Conservation (phyloP, 176 grass and related monocot genomes). For the Phyllostachys edulis region DNA sequence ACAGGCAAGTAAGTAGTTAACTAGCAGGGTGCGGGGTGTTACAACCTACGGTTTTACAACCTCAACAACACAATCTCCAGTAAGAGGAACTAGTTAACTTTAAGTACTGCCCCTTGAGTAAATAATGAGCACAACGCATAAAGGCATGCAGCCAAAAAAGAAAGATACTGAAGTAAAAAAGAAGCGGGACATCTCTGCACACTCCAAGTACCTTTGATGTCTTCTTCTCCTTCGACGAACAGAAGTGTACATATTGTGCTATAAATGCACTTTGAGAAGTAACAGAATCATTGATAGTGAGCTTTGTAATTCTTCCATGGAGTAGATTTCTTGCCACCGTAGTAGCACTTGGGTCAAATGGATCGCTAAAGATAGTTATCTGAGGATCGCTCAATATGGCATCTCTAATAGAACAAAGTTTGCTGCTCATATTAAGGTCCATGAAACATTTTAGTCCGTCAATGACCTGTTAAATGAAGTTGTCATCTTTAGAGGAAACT, state of each 20-base stretch:
- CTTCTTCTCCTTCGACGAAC: conserved; percentile 43
- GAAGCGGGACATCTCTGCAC: not conserved
- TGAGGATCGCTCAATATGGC: conserved; percentile 58
- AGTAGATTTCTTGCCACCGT: conserved; percentile 47
- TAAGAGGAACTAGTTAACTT: conserved; percentile 1
- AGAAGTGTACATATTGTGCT: conserved; percentile 52
- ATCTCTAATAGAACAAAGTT: conserved; percentile 53
- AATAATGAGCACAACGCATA: not conserved
- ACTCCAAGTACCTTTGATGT: conserved; percentile 54
- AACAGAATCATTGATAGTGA: conserved; percentile 47
- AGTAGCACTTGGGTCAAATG: conserved; percentile 30
- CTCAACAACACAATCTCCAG: conserved; percentile 10
- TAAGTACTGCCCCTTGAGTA: not conserved
- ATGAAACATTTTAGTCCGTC: conserved; percentile 59
- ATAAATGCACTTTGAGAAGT: conserved; percentile 58
- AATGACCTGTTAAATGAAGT: conserved; percentile 55
- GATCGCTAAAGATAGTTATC: conserved; percentile 55
- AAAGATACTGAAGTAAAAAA: not conserved
- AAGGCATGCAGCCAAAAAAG: not conserved
- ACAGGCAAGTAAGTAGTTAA: not conserved
- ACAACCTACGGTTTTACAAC: not conserved
- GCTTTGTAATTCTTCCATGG: conserved; percentile 54
- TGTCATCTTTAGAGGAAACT: conserved; percentile 1
- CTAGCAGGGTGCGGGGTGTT: not conserved
- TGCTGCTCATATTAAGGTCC: conserved; percentile 38